Evolutionary conservation across 2,329 filamentous ascomycete genomes (phyloP).

Genomic region (Penicillium verrucosum): DNA sequence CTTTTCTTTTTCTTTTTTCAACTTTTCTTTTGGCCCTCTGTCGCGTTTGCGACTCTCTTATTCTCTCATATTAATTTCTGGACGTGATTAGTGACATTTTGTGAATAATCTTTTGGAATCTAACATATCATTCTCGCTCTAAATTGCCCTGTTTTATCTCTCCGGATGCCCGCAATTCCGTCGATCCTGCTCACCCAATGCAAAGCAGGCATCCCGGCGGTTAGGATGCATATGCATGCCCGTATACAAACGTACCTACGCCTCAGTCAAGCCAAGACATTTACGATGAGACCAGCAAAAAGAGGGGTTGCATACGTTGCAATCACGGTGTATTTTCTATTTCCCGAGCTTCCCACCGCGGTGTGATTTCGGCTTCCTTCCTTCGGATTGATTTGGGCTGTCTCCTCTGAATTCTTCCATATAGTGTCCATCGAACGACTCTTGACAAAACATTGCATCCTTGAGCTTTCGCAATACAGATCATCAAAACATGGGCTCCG

Average conservation of each 20-base stretch:
- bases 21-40: neutral
- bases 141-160: neutral
- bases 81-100: conserved; percentile 1
- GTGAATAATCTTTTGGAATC: conserved; percentile 13
- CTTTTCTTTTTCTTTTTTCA: neutral
- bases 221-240: neutral
- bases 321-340: neutral
- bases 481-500: conserved; percentile 7
- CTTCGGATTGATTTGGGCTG: neutral
- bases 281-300: neutral
- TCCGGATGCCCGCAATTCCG: no score
- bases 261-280: neutral
- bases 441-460: no score
- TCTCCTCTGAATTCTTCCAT: neutral
- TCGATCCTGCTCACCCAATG: neutral
- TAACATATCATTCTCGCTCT: conserved; percentile 1
- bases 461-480: neutral
- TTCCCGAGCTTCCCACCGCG: conserved; percentile 3
- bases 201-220: neutral
- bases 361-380: no score
- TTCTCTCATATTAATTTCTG: neutral
- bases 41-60: neutral
- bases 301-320: conserved; percentile 8
- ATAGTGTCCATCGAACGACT: neutral
- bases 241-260: neutral